Evolutionary conservation across 2,329 filamentous ascomycete genomes (phyloP), one percentile per base, ranked within the genome.

Genomic region (Niveomyces coronatus): DNA sequence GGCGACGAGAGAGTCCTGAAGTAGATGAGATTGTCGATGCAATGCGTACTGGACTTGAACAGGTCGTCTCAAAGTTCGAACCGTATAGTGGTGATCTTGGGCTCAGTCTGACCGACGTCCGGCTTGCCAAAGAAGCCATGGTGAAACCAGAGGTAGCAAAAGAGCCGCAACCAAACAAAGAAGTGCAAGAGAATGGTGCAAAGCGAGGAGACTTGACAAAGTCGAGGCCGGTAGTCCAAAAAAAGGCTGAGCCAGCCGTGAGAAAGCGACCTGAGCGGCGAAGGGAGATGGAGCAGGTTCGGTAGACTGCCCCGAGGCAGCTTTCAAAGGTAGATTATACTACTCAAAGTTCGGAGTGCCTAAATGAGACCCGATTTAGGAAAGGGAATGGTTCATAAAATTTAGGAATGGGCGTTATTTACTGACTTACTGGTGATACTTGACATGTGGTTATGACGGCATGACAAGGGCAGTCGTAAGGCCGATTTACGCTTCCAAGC

Each of bases 61-160:
- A 76, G 40, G 65, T 95, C 4, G 50, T 95, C 24, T 55, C 62
- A 9, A 76, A 71, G 16, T 95, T 94, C 60, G 82, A 79, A 41
- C 74, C 76, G 41, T 95, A 87, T 57, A 71, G 80, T 45, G 63
- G 65, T 24, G 78, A 85, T 44, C 63, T 94, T 47, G 74, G 81
- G 31, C 61, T 95, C 45, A 79, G 68, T 27, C 67, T 71, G 44
- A 70, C 71, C 39, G 88, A 95, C 50, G 66, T 94, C 48, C 70
- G 80, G 49, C 63, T 82, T 40, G 88, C 85, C 4, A 80, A 71
- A 55, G 79, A 86, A 53, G 79, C 79, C 10, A 61, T 64, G n/a
- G 54, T 49, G 11, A 55, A 51, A 42, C 44, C 49, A 13, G 35
- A 44, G 39, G 41, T 30, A 37, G 44, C 45, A 17, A 45, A 48